Conservation (phyloP, 164 flowering plant species). For the Akebia trifoliata region DNA sequence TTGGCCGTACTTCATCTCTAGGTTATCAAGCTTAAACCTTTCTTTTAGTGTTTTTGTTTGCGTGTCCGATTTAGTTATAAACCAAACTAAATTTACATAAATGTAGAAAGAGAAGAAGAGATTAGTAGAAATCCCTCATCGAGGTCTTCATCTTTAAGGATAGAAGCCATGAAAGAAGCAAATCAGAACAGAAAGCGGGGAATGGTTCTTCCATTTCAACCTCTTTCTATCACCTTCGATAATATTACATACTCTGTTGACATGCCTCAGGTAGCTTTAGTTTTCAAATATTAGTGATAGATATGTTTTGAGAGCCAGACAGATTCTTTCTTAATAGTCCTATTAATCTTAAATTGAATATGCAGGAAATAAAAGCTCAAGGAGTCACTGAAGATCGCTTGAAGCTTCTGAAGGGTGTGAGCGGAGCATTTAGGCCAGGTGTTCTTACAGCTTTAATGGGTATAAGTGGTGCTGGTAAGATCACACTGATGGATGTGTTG, state of each 20-base stretch:
- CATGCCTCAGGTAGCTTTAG: constrained; percentile 29
- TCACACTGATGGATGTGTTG: constrained; percentile 49
- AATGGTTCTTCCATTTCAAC: constrained; percentile 73
- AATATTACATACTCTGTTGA: constrained; percentile 50
- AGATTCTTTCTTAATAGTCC: neutral
- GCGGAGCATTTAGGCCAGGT: constrained; percentile 53
- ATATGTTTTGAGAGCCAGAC: neutral
- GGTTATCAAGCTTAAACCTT: constrained; percentile 3
- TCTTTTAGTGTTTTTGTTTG: neutral
- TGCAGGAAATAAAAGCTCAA: constrained; percentile 40
- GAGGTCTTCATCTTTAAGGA: constrained; percentile 11
- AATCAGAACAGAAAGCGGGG: constrained; percentile 34
- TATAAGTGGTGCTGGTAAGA: constrained; percentile 58
- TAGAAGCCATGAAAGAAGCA: constrained; percentile 13
- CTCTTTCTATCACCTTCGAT: constrained; percentile 53
- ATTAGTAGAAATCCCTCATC: constrained; percentile 2
- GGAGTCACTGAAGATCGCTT: constrained; percentile 27
- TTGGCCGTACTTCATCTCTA: neutral
- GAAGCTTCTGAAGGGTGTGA: constrained; percentile 36
- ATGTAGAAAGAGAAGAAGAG: constrained; percentile 9
- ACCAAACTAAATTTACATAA: neutral
- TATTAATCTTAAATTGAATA: neutral
- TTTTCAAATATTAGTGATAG: neutral
- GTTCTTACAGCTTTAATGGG: constrained; percentile 56
- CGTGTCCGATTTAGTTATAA: neutral